Evolutionary conservation across 768 basidiomycete species (phyloP).

Genomic region (Lactarius sanguifluus): DNA sequence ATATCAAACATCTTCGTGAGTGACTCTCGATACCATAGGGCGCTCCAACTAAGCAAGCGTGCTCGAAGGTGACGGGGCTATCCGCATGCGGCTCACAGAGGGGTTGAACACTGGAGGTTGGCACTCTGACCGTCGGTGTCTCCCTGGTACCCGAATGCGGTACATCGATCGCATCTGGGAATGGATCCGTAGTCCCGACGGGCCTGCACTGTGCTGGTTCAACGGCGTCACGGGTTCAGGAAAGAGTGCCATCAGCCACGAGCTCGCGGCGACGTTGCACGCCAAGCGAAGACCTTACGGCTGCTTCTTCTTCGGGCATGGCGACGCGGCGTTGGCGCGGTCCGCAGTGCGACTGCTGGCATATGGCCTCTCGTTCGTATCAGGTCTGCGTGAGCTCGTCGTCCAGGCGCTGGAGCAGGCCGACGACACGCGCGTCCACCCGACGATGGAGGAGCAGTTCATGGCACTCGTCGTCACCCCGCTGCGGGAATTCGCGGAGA

Average conservation of each 20-base stretch:
- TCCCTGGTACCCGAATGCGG: constrained; percentile 22
- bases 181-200: constrained; percentile 21
- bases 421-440: constrained; percentile 2
- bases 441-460: constrained; percentile 27
- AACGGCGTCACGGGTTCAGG: constrained; percentile 30
- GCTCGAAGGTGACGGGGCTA: constrained; percentile 15
- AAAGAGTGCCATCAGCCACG: constrained; percentile 29
- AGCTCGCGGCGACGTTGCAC: constrained; percentile 25
- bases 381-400: constrained; percentile 18
- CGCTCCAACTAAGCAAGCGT: background rate
- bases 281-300: constrained; percentile 21
- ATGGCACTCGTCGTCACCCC: constrained; percentile 20
- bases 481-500: constrained; percentile 15
- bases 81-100: constrained; percentile 20
- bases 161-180: constrained; percentile 22
- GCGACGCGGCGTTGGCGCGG: constrained; percentile 12
- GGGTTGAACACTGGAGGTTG: constrained; percentile 18
- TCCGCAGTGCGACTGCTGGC: constrained; percentile 27
- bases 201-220: constrained; percentile 23
- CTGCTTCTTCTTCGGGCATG: constrained; percentile 29
- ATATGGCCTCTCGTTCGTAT: constrained; percentile 23
- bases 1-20: constrained; percentile 22
- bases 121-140: constrained; percentile 22
- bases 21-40: background rate
- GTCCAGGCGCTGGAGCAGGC: constrained; percentile 17